Evolutionary conservation across 208 protist genomes (phyloP), one percentile per base, ranked within the genome.

Genomic region (Lotmaria passim): DNA sequence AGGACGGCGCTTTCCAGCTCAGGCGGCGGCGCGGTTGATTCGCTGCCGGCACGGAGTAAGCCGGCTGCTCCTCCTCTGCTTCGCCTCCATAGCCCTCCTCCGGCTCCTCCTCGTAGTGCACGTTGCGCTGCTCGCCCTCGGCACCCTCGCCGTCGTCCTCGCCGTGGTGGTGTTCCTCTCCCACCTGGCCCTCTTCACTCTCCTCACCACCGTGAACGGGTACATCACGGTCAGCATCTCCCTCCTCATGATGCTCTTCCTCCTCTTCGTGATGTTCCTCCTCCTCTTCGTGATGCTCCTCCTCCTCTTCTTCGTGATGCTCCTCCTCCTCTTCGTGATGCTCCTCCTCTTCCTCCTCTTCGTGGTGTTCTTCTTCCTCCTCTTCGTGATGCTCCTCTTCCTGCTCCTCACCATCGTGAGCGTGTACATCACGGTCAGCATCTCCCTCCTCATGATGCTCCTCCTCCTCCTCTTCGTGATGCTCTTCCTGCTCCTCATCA

Each of bases 81-180:
- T 72, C 52, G 12, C 55, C 59, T 19, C 47, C 23, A 28, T 48
- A 34, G 24, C 38, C 44, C 50, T 73, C 53, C 39, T 70, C 65
- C 30, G 68, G 59, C 56, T 64, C 51, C 55, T 66, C 61, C 26
- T 76, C 60, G 21, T 53, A 28, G 31, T 48, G 51, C 33, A 55
- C 65, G n/a, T 43, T 33, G 39, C 46, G 57, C 24, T 33, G 19
- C 36, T 76, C 65, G 15, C 17, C 47, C 24, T 60, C 67, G n/a
- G 15, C 70, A 0, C 44, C 44, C 26, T 81, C 70, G 7, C 48
- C 31, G 43, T 71, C 69, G 6, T 62, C 39, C 4, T 41, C 63
- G 23, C 58, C 48, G 43, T 55, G 53, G 4, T n/a, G 7, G 8
- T 65, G 17, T 15, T 69, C 41, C 10, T 56, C 58, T 23, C 56